A percentile compares a stretch with the other conserved stretches of the same genome.
These are phyloP conservation scores for Solanum gracilifrons DNA, from an alignment of 257 asterid species.

Conservation along the genomic window DNA sequence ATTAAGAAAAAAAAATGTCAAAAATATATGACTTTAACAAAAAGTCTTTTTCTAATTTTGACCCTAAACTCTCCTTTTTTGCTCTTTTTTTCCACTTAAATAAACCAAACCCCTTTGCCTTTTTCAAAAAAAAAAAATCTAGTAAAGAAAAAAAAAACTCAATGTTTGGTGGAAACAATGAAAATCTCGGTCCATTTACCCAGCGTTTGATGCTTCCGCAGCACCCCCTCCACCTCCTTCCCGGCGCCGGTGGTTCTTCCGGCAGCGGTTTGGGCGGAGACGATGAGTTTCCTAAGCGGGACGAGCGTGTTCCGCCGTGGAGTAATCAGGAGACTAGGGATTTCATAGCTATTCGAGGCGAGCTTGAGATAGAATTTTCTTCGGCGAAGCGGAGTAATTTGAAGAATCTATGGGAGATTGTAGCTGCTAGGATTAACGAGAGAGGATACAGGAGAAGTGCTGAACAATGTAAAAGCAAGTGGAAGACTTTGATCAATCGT, in stretches of 20 bases:
- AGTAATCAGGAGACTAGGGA: conserved; percentile 58
- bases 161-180: conserved; percentile 8
- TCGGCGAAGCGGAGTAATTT: conserved; percentile 15
- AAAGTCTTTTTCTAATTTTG: not conserved
- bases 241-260: not conserved
- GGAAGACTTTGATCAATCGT: conserved; percentile 48
- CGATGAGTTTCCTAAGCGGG: conserved; percentile 49
- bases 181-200: not conserved
- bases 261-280: not conserved
- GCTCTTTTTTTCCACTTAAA: not conserved
- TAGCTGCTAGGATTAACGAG: conserved; percentile 40
- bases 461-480: conserved; percentile 70
- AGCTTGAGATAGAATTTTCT: conserved; percentile 32
- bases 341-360: conserved; percentile 52
- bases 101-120: not conserved
- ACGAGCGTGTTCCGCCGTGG: conserved; percentile 66
- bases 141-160: not conserved
- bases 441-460: conserved; percentile 31
- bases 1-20: not conserved
- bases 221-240: conserved; percentile 8
- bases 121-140: not conserved
- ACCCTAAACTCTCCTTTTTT: not conserved
- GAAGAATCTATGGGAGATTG: conserved; percentile 47
- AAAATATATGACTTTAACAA: not conserved
- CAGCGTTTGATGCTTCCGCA: conserved; percentile 8